Evolutionary conservation across 345 rosid genomes (phyloP).

Genomic region (Abelmoschus esculentus): DNA sequence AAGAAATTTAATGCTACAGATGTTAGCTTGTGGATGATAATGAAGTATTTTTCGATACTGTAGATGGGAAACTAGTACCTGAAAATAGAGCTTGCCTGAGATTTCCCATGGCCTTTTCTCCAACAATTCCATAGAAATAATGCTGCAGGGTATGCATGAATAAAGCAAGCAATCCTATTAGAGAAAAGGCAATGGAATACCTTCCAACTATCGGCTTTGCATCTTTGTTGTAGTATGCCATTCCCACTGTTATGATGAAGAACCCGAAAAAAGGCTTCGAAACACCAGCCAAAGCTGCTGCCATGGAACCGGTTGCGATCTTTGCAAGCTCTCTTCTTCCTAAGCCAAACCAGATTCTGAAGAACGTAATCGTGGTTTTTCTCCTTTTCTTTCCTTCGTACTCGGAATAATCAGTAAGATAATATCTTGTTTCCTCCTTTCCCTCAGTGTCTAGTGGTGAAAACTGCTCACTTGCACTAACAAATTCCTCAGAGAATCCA

Average conservation of each 20-base stretch:
- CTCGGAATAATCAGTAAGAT: conserved; percentile 9
- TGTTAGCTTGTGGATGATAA: conserved; percentile 2
- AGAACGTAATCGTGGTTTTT: conserved; percentile 27
- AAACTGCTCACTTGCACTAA: conserved; percentile 8
- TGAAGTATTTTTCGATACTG: background rate
- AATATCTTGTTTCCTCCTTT: conserved; percentile 5
- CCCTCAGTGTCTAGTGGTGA: conserved; percentile 9
- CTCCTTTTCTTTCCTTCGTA: conserved; percentile 14
- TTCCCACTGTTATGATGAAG: conserved; percentile 46
- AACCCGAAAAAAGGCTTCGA: conserved; percentile 52
- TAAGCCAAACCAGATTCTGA: conserved; percentile 50
- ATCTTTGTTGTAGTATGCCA: conserved; percentile 32
- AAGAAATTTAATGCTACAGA: background rate
- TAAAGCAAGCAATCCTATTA: conserved; percentile 40
- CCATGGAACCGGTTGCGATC: conserved; percentile 33
- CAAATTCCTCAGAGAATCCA: conserved; percentile 10
- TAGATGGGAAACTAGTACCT: conserved; percentile 22
- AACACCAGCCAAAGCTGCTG: conserved; percentile 57
- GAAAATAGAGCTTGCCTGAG: conserved; percentile 41
- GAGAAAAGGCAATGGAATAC: conserved; percentile 38
- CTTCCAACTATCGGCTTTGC: conserved; percentile 32
- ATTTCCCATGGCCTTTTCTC: conserved; percentile 56
- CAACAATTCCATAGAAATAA: conserved; percentile 55
- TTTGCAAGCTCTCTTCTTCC: conserved; percentile 31
- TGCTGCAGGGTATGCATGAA: conserved; percentile 49